Conservation (phyloP, 352 stramenopile genomes). For the Phytophthora pseudosyringae region DNA sequence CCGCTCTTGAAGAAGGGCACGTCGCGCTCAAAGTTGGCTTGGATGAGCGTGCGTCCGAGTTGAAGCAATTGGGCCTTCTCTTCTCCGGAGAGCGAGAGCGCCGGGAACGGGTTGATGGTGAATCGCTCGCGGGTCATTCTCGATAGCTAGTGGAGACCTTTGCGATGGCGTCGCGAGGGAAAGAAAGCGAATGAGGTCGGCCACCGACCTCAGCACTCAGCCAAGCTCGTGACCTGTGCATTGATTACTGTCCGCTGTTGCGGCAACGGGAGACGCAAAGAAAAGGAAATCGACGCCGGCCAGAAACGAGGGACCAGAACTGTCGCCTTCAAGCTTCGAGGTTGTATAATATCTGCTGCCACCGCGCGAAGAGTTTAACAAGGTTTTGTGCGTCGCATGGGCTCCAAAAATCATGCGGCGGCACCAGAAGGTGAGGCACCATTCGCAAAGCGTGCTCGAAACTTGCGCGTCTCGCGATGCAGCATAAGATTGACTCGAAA, state of each 20-base stretch:
- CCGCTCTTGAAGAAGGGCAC: constrained; percentile 36
- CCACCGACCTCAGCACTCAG: neutral
- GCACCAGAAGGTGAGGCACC: constrained; percentile 17
- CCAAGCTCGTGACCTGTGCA: neutral
- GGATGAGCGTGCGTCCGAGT: constrained; percentile 39
- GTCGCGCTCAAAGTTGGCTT: constrained; percentile 44
- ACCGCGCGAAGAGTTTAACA: neutral
- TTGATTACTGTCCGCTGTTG: neutral
- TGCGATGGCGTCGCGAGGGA: neutral
- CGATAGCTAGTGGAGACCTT: neutral
- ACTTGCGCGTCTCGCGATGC: constrained; percentile 16
- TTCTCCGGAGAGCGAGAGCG: constrained; percentile 23
- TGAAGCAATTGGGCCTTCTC: constrained; percentile 32
- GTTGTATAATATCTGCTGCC: neutral
- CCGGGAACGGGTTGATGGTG: constrained; percentile 37
- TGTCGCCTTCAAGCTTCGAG: neutral
- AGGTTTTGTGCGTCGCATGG: too few relatives aligned
- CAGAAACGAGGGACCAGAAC: neutral
- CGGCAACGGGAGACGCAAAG: constrained; percentile 2
- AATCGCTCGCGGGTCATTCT: constrained; percentile 30
- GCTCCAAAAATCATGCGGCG: neutral
- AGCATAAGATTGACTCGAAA: constrained; percentile 25
- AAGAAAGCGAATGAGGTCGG: constrained; percentile 12
- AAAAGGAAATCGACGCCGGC: constrained; percentile 9
- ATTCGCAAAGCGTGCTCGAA: neutral